These are phyloP conservation scores for Tilletia horrida DNA, from an alignment of 1,284 basidiomycete species.

Conservation along the genomic window DNA sequence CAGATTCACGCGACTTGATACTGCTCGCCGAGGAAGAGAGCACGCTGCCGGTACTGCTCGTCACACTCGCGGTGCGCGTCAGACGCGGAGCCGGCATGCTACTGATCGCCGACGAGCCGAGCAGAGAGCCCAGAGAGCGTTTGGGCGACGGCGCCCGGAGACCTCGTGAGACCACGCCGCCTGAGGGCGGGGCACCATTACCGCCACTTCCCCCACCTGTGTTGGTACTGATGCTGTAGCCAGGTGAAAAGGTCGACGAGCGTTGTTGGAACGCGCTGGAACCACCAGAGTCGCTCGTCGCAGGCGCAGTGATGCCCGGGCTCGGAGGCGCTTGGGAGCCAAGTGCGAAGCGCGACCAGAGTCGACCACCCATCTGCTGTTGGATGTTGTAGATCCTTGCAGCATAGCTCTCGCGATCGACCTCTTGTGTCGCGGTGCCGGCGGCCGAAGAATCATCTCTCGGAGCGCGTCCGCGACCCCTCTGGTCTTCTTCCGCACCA, in stretches of 20 bases:
- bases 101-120: neutral
- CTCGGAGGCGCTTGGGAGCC: neutral
- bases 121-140: slow-evolving; percentile 6
- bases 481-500: neutral
- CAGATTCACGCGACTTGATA: neutral
- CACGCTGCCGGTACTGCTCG: neutral
- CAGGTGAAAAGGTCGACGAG: too few relatives aligned
- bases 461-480: neutral
- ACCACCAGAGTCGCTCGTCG: too few relatives aligned
- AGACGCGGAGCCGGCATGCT: slow-evolving; percentile 1
- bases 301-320: too few relatives aligned
- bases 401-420: slow-evolving; percentile 15
- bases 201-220: neutral
- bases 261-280: too few relatives aligned
- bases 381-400: slow-evolving; percentile 9
- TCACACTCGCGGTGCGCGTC: neutral
- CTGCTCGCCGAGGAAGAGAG: neutral
- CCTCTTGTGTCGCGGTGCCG: too few relatives aligned
- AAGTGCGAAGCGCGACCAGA: slow-evolving; percentile 2
- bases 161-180: neutral
- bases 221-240: neutral
- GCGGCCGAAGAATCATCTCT: neutral
- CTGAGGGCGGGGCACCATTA: too few relatives aligned
- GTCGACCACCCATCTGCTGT: slow-evolving; percentile 13
- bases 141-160: slow-evolving; percentile 11